These are phyloP conservation scores for Phytophthora syringae DNA, from an alignment of 352 stramenopile species.

Conservation along the genomic window DNA sequence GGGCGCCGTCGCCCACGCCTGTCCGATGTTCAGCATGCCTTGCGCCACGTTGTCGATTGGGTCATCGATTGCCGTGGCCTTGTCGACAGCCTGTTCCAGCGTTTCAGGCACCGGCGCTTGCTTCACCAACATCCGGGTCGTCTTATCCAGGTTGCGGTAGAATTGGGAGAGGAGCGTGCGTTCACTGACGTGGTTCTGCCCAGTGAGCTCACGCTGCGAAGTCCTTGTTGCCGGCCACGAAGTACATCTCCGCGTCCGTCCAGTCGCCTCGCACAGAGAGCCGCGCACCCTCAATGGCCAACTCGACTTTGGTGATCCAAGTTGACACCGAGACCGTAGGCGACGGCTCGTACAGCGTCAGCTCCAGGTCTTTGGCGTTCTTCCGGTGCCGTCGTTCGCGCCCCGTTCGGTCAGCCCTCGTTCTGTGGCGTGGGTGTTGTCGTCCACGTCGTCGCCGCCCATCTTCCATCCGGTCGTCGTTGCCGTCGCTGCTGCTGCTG, in stretches of 20 bases:
- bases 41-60: not conserved
- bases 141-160: slow-evolving; percentile 1
- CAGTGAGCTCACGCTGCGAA: not conserved
- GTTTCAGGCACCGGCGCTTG: not conserved
- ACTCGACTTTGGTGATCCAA: not conserved
- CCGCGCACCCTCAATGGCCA: not conserved
- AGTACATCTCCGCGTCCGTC: not conserved
- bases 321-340: not conserved
- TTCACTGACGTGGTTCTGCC: not conserved
- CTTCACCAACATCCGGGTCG: not conserved
- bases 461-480: no score
- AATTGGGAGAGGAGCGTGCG: not conserved
- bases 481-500: no score
- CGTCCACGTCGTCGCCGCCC: not conserved
- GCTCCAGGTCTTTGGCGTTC: not conserved
- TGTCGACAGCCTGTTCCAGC: not conserved
- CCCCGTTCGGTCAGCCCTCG: no score
- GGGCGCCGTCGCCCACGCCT: not conserved
- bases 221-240: not conserved
- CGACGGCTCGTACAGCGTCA: not conserved
- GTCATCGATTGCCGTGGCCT: not conserved
- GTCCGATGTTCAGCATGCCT: not conserved
- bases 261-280: not conserved
- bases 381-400: not conserved
- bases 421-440: not conserved